Base-by-base conservation (phyloP, 768 basidiomycete genomes). In the Mycena galericulata region DNA sequence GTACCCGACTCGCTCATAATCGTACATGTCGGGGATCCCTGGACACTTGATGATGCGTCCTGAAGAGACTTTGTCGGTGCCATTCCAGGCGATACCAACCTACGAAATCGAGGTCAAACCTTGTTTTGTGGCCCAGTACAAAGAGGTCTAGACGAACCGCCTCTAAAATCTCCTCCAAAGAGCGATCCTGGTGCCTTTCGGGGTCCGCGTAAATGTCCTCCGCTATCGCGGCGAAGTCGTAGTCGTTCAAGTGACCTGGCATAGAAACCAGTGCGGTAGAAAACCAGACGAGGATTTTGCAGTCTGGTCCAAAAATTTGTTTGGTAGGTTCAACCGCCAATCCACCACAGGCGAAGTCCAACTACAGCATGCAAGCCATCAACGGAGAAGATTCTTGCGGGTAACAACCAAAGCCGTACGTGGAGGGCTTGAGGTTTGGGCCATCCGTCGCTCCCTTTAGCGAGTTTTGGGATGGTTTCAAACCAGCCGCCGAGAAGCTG, bases 1-100 rank as follows among this genome's bases (percentile, higher is more conserved):
- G 18, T 57, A 45, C 15, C 54, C 34, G n/a, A 46, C 11, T 4
- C 60, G 60, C 41, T 67, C 66, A 24, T 67, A 50, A 22, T 67
- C 59, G 32, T 67, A 67, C 47, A 67, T 67, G 30, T 50, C 46
- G 5, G 49, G 51, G 22, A n/a, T 41, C 7, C 65, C 59, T 10
- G 56, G 66, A 20, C 8, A 24, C 15, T 36, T 54, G 17, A 67
- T 26, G 41, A 62, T 38, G 18, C 18, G 8, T 4, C 66, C 66
- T 4, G 41, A 38, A 18, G 54, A 6, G n/a, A n/a, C n/a, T 32
- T 11, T 38, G 53, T 67, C 66, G 18, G 14, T 56, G 7, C 66
- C 66, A 43, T 67, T 67, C 41, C 32, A 67, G 3, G 66, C 43
- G 4, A 1, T 2, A 7, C 2, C 32, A 18, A 61, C 43, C 66